phyloP scores from a whole-genome alignment of 1,284 basidiomycete genomes.

The Ceraceosorus bombacis region DNA sequence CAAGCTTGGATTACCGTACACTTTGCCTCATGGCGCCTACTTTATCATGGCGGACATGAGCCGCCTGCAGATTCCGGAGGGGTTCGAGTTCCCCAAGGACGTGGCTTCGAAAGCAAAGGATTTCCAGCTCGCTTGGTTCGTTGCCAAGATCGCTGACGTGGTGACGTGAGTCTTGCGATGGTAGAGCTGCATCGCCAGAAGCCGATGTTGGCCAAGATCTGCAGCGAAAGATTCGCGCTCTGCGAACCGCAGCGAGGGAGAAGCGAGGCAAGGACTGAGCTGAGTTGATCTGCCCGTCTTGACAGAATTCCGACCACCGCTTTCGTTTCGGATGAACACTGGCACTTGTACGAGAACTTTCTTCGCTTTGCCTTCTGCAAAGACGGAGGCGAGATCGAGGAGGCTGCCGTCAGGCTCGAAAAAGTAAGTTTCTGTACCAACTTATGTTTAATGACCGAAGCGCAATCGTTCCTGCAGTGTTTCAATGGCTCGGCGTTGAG shows the following conservation, averaged over 20 bases:
- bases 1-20: conserved; percentile 71
- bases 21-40: conserved; percentile 38
- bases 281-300: conserved; percentile 17
- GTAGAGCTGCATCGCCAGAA: too few relatives aligned
- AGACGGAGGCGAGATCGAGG: conserved; percentile 32
- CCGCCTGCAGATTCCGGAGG: conserved; percentile 68
- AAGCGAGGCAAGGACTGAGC: too few relatives aligned
- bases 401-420: conserved; percentile 31
- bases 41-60: conserved; percentile 64
- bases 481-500: too few relatives aligned
- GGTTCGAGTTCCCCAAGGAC: conserved; percentile 71
- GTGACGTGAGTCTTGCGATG: conserved; percentile 18
- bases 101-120: conserved; percentile 75
- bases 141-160: conserved; percentile 44
- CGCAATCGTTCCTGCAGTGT: too few relatives aligned
- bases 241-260: too few relatives aligned
- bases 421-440: conserved; percentile 1
- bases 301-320: conserved; percentile 41
- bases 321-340: conserved; percentile 35
- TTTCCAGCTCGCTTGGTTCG: conserved; percentile 61
- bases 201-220: too few relatives aligned
- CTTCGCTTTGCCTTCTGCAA: conserved; percentile 45
- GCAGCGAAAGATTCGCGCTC: too few relatives aligned
- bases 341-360: conserved; percentile 29
- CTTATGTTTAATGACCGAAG: background rate